phyloP scores from a whole-genome alignment of 257 asterid genomes.

The Plantago ovata region DNA sequence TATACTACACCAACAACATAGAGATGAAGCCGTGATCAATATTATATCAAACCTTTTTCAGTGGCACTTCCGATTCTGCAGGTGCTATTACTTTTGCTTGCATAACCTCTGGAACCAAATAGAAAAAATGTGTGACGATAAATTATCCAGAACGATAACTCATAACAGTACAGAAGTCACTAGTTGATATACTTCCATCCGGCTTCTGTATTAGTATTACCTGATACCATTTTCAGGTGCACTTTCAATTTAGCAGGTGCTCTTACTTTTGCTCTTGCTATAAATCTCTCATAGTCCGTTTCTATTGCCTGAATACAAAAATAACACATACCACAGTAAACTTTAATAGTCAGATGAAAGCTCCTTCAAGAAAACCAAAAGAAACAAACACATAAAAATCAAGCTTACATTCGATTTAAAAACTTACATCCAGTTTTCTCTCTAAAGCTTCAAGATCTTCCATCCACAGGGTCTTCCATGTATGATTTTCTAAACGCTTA shows the following conservation, averaged over 20 bases:
- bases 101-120: constrained; percentile 31
- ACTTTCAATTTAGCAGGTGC: constrained; percentile 29
- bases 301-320: constrained; percentile 50
- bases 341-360: neutral
- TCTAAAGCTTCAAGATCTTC: constrained; percentile 81
- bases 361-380: too few species aligned
- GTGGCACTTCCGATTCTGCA: constrained; percentile 74
- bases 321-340: constrained; percentile 1
- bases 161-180: neutral
- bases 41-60: constrained; percentile 73
- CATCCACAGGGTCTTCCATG: constrained; percentile 65
- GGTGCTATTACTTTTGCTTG: constrained; percentile 60
- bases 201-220: constrained; percentile 36
- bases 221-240: constrained; percentile 46
- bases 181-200: constrained; percentile 39
- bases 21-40: too few species aligned
- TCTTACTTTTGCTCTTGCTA: constrained; percentile 32
- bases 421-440: constrained; percentile 57
- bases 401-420: neutral
- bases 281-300: constrained; percentile 35
- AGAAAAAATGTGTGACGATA: neutral
- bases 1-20: too few species aligned
- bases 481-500: constrained; percentile 56
- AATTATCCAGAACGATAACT: neutral
- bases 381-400: neutral